Percentiles rank a stretch among this genome's conserved stretches.
Conservation (phyloP, 805 yeast genomes). For the Wickerhamiella domercqiae region DNA sequence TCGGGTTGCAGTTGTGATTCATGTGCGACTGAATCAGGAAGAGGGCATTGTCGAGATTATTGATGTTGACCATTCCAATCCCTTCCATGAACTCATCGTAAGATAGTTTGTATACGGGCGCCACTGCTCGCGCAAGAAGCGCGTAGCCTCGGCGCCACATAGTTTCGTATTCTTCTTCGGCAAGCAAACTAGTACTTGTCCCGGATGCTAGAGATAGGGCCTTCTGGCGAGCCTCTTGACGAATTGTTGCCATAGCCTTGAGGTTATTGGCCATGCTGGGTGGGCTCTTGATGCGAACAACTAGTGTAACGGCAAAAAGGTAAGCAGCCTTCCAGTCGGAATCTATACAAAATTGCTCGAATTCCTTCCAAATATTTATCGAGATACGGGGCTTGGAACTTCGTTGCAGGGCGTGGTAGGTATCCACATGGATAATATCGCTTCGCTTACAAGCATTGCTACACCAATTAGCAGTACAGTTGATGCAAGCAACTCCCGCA, state of each 20-base stretch:
- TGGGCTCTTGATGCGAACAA: constrained; percentile 22
- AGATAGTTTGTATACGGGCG: constrained; percentile 20
- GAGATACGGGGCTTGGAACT: constrained; percentile 21
- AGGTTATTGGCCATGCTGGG: constrained; percentile 28
- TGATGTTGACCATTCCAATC: constrained; percentile 61
- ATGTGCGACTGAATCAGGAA: constrained; percentile 52
- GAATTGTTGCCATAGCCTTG: constrained; percentile 48
- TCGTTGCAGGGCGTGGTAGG: constrained; percentile 38
- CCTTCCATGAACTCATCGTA: constrained; percentile 43
- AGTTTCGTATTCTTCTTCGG: constrained; percentile 23
- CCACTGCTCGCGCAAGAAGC: constrained; percentile 35
- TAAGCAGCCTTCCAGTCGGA: constrained; percentile 57
- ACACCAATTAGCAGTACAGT: constrained; percentile 65
- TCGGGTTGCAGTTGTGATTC: constrained; percentile 67
- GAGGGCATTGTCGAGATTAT: constrained; percentile 50
- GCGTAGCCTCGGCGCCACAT: constrained; percentile 47
- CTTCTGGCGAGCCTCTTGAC: constrained; percentile 48
- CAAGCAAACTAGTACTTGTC: constrained; percentile 25
- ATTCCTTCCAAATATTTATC: constrained; percentile 32
- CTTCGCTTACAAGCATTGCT: constrained; percentile 40
- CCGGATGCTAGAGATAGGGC: constrained; percentile 29
- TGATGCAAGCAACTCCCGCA: constrained; percentile 30
- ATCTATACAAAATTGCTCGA: constrained; percentile 46
- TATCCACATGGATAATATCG: constrained; percentile 37
- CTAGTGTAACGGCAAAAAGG: constrained; percentile 43